A percentile compares a stretch with the other conserved stretches of the same genome.
These are phyloP conservation scores for Pseudogymnoascus sp. DNA, from an alignment of 2,329 filamentous ascomycete species.

Conservation along the genomic window DNA sequence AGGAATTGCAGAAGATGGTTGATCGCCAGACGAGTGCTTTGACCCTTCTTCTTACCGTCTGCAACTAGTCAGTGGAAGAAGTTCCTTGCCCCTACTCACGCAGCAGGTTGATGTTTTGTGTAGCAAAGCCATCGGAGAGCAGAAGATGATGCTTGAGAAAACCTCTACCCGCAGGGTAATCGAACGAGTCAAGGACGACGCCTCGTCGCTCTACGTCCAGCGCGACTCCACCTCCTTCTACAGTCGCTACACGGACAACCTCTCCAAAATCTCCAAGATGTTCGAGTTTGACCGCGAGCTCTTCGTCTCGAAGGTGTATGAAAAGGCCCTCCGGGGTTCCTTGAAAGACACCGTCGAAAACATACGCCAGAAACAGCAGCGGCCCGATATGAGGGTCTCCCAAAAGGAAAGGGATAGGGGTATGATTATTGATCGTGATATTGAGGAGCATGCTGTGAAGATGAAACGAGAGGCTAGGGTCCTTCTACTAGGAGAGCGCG, in stretches of 20 bases:
- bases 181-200: slow-evolving; percentile 1
- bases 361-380: neutral
- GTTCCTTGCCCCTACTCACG: neutral
- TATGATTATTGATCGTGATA: neutral
- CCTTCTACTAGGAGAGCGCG: neutral
- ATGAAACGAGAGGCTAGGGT: neutral
- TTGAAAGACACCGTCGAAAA: neutral
- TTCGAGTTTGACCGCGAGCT: slow-evolving; percentile 13
- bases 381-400: neutral
- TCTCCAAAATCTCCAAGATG: slow-evolving; percentile 10
- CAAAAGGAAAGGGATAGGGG: neutral
- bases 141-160: slow-evolving; percentile 10
- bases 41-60: neutral
- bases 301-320: slow-evolving; percentile 10
- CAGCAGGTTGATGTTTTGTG: slow-evolving; percentile 11
- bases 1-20: neutral
- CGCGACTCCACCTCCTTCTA: neutral
- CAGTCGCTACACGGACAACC: slow-evolving; percentile 5
- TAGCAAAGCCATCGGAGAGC: slow-evolving; percentile 7
- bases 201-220: slow-evolving; percentile 8
- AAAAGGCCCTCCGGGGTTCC: neutral
- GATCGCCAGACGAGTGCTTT: neutral
- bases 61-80: neutral
- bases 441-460: neutral
- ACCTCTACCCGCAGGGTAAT: neutral